Evolutionary conservation across 164 flowering plant genomes (phyloP), one percentile per base, ranked within the genome.

Genomic region (Macadamia integrifolia): DNA sequence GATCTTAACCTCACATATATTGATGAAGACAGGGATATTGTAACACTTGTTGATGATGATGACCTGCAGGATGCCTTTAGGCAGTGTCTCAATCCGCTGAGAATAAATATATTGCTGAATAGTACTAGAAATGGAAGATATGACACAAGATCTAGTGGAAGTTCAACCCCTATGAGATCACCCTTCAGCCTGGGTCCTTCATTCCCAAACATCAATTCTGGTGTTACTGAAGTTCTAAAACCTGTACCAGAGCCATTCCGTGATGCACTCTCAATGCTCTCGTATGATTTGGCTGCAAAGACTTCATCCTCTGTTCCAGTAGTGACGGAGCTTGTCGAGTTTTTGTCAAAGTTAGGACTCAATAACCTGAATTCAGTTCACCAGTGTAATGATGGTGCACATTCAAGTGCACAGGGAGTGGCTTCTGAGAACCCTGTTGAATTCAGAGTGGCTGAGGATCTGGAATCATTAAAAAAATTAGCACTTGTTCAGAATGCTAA

Each of bases 11-110:
- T 95, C 35, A 89, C 91, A 1, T 95, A 95, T 65, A 52, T 79
- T 53, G 97, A 95, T 78, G 96, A 88, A 78, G 98, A 95, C 76
- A 79, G 80, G 61, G 98, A 95, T 76, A 60, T 75, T 14, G 89
- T 93, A 0, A 77, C 97, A 9, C 91, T 95, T 40, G 89, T 71
- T 71, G 89, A 89, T 69, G 90, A 92, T 71, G 78, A 79, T 48
- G 99, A 95, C 81, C 82, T 95, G 44, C 68, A 30, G 71, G 99
- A 92, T 83, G 90, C 83, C 18, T 74, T 84, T 79, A 76, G 63
- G 59, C 99, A 92, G 80, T 44, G 68, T 42, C 64, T 95, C 63
- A 85, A 88, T 71, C 95, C 96, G 43, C 66, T 95, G 57, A 53
- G 57, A 17, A 53, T 53, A 53, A 53, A 53, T 53, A 17, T 53